phyloP scores from a whole-genome alignment of 345 rosid species.

The thale cress (Arabidopsis thaliana) region DNA sequence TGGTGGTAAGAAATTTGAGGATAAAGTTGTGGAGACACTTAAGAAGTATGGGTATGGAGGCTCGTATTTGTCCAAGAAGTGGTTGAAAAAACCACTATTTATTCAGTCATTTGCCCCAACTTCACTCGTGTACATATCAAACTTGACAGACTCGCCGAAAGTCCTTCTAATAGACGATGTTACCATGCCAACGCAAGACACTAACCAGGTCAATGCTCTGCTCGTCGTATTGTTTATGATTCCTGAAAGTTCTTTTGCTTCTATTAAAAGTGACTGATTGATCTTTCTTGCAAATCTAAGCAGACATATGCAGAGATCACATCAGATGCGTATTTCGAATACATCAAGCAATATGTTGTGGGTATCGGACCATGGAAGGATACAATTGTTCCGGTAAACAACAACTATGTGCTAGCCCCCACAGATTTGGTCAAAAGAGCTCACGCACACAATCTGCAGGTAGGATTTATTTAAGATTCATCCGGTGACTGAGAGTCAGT shows the following conservation, averaged over 20 bases:
- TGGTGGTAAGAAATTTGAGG: constrained; percentile 80
- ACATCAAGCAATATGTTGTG: constrained; percentile 76
- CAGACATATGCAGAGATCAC: constrained; percentile 94
- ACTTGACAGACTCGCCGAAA: constrained; percentile 74
- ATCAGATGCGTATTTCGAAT: constrained; percentile 72
- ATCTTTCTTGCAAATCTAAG: constrained; percentile 13
- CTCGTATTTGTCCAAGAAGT: constrained; percentile 73
- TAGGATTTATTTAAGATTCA: constrained; percentile 30
- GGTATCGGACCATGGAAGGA: constrained; percentile 99
- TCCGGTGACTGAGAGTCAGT: not conserved
- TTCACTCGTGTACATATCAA: constrained; percentile 77
- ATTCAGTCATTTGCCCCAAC: constrained; percentile 96
- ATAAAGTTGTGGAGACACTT: constrained; percentile 70
- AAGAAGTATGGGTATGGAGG: constrained; percentile 83
- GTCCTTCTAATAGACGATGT: constrained; percentile 74
- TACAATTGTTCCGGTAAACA: constrained; percentile 68
- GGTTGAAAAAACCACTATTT: constrained; percentile 81
- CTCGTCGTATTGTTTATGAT: not conserved
- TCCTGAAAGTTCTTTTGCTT: not conserved
- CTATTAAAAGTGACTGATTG: not conserved
- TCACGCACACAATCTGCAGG: constrained; percentile 77
- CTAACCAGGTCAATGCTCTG: constrained; percentile 72
- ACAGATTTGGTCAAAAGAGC: constrained; percentile 93
- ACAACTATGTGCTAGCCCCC: constrained; percentile 67
- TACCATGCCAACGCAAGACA: constrained; percentile 75